Base-by-base conservation (phyloP, 805 yeast species). In the Teunomyces panamensis region DNA sequence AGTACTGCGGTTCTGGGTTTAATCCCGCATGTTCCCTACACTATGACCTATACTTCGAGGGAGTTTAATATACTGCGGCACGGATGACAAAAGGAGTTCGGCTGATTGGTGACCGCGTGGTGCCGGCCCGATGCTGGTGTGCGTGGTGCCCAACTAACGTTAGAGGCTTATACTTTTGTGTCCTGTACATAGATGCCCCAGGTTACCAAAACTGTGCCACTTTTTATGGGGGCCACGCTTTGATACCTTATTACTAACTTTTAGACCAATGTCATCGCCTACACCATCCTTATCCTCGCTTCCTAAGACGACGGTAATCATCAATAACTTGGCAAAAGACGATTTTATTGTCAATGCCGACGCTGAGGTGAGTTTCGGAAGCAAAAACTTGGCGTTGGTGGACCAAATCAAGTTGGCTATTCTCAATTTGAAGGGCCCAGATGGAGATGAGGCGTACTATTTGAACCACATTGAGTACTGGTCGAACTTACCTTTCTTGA, bases 1-100 rank as follows among this genome's bases (percentile, higher is more conserved):
- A 48, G 2, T 39, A 46, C 30, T 72, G 77, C 50, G 34, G 34
- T 1, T 54, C 63, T 1, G 29, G 34, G 7, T 72, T 72, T 52
- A 73, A 73, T 52, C 74, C 74, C 2, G 60, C 60, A 3, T 73
- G 77, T 50, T 50, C 64, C n/a, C 49, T 54, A 7, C 77, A 73
- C 52, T 68, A 68, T 47, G 49, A 60, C 34, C 44, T 70, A 11
- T 73, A 73, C 52, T 73, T 73, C 43, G 67, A 66, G n/a, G 41
- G 41, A 9, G 27, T 37, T 7, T 24, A 13, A 37, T 4, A 20
- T 35, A 35, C 13, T 35, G 39, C 39, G 28, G 39, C 39, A 35
- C 3, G 39, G 37, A 9, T 32, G 34, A 13, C 24, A 20, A 20
- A 20, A 4, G 24, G 6, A 20, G 24, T 20, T 20, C 24, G 24